Evolutionary conservation across 129 eudicot genomes (phyloP).

Genomic region (Flaveria brownii): DNA sequence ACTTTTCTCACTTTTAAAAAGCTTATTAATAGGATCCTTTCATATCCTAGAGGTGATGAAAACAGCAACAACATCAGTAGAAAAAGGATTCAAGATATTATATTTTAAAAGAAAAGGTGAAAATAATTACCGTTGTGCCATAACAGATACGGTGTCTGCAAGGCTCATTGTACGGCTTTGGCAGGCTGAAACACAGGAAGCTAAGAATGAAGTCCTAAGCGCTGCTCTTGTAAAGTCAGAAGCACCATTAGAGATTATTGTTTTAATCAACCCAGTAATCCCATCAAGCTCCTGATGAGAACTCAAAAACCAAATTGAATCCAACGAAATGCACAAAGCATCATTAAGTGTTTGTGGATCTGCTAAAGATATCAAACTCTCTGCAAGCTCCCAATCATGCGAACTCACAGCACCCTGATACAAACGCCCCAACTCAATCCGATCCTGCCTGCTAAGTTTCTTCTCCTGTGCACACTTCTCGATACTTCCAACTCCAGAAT

Average conservation of each 20-base stretch:
- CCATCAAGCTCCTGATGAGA: slow-evolving; percentile 68
- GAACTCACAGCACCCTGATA: slow-evolving; percentile 93
- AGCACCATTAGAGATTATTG: slow-evolving; percentile 79
- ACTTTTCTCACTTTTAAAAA: background rate
- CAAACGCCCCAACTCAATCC: slow-evolving; percentile 82
- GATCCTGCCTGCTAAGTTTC: slow-evolving; percentile 83
- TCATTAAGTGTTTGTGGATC: slow-evolving; percentile 90
- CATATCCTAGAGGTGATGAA: background rate
- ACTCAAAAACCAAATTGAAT: slow-evolving; percentile 87
- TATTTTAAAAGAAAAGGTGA: background rate
- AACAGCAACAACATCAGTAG: slow-evolving; percentile 10
- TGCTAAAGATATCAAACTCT: slow-evolving; percentile 68
- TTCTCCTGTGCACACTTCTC: slow-evolving; percentile 50
- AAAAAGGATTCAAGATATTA: background rate
- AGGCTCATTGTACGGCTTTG: slow-evolving; percentile 90
- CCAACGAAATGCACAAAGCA: slow-evolving; percentile 86
- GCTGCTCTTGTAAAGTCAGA: slow-evolving; percentile 94
- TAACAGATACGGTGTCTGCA: slow-evolving; percentile 83
- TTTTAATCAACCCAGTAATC: slow-evolving; percentile 71
- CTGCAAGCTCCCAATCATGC: slow-evolving; percentile 89
- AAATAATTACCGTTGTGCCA: slow-evolving; percentile 75
- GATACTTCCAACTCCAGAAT: slow-evolving; percentile 40
- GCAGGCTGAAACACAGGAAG: slow-evolving; percentile 96
- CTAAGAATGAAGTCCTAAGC: slow-evolving; percentile 89
- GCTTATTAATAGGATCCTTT: background rate